Evolutionary conservation across 345 rosid species (phyloP), one percentile per base, ranked within the genome.

Genomic region (Cardiospermum halicacabum): DNA sequence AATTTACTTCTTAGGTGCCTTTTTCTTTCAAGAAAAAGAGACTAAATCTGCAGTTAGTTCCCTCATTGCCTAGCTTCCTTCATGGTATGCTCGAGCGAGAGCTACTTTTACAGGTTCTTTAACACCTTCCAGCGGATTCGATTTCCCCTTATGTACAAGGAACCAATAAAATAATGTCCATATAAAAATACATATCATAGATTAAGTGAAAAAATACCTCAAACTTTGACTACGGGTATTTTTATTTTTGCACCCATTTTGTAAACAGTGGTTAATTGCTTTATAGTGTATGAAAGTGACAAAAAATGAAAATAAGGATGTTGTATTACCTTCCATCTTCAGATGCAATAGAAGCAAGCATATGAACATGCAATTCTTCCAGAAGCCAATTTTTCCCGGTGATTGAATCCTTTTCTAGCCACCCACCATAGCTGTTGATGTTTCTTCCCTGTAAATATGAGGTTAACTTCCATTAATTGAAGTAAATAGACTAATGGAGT

Each of bases 351-450:
- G 99, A 94, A 71, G 97, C 87, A 75, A 94, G 97, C 76, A 89
- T 64, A 83, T 94, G 97, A 70, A 87, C 83, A 74, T 91, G 99
- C 68, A 91, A 70, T 81, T 91, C 92, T 65, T 94, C 97, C 80
- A 94, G 78, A 66, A 94, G 89, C 82, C 99, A 83, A 74, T 89
- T 87, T 75, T 91, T 94, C 13, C 97, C 83, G 53, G 73, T 79
- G 11, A 96, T 82, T 60, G 99, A 94, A 71, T 89, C 91, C 80
- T 87, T 94, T 67, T 97, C 99, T 61, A 94, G 84, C 97, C 97
- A 94, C 36, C 96, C 96, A 74, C 99, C 95, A 79, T 91, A 91
- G 68, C 96, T 84, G 72, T 94, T 94, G 80, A 80, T 87, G 76
- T 94, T 94, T 27, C 93, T 76, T 56, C 99, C 99, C 99, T 94